These are phyloP conservation scores for Chionographis japonica DNA, from an alignment of 106 monocot species.

Conservation along the genomic window DNA sequence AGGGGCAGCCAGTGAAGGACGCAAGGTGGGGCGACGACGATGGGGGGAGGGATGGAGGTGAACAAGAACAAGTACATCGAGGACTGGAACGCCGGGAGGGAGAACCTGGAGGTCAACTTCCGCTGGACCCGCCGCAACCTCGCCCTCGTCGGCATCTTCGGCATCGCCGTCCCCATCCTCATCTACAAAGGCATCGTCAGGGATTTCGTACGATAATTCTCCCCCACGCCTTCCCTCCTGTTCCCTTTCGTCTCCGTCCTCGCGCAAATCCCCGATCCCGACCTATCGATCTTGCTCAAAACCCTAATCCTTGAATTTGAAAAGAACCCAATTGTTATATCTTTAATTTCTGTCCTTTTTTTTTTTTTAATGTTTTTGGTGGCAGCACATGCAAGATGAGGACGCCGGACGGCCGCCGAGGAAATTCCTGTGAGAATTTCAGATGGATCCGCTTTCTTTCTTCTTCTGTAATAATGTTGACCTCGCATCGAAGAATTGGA, in stretches of 20 bases:
- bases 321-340: background rate
- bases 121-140: slow-evolving; percentile 93
- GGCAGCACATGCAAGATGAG: slow-evolving; percentile 82
- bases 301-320: slow-evolving; percentile 3
- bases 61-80: slow-evolving; percentile 86
- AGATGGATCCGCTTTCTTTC: background rate
- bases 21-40: slow-evolving; percentile 1
- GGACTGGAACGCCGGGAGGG: slow-evolving; percentile 78
- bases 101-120: slow-evolving; percentile 88
- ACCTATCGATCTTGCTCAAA: background rate
- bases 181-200: slow-evolving; percentile 89
- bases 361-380: background rate
- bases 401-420: slow-evolving; percentile 51
- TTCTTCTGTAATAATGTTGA: no score
- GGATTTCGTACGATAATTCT: slow-evolving; percentile 37
- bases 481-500: no score
- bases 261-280: background rate
- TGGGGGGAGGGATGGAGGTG: slow-evolving; percentile 97
- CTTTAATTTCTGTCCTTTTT: background rate
- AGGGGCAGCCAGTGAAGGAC: no score
- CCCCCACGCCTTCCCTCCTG: background rate
- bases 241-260: background rate
- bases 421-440: slow-evolving; percentile 45
- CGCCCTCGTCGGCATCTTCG: slow-evolving; percentile 83
- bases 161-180: slow-evolving; percentile 80